Percentiles rank a stretch among this genome's conserved stretches.
Conservation (phyloP, 139 green algal species). For the Coelastrella sp. region DNA sequence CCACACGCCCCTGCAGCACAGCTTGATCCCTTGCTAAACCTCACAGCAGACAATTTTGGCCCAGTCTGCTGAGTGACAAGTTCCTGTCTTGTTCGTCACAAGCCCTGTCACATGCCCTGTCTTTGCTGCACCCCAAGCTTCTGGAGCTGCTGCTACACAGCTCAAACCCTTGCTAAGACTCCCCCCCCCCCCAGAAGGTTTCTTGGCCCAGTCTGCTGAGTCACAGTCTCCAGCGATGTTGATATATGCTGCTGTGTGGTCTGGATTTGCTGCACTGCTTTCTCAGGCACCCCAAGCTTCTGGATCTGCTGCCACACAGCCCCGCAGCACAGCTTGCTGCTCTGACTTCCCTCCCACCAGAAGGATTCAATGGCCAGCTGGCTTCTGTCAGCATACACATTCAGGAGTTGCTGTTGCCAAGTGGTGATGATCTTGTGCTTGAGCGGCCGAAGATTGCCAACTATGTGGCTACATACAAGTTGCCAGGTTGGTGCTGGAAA, state of each 20-base stretch:
- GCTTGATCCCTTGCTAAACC: too few species aligned
- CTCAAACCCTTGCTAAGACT: too few species aligned
- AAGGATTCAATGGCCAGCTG: conserved; percentile 53
- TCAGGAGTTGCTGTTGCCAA: conserved; percentile 57
- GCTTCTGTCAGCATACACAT: conserved; percentile 55
- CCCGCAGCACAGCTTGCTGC: not conserved
- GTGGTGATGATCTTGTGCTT: conserved; percentile 33
- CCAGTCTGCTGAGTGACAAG: too few species aligned
- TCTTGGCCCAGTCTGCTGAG: too few species aligned
- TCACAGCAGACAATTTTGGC: too few species aligned
- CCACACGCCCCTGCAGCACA: too few species aligned
- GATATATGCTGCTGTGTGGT: not conserved
- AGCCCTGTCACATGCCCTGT: too few species aligned
- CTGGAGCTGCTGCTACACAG: too few species aligned
- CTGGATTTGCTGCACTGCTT: not conserved
- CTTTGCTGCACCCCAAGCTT: too few species aligned
- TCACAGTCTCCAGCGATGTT: too few species aligned
- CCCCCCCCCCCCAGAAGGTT: too few species aligned
- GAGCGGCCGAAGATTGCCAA: conserved; percentile 47
- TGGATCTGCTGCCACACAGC: conserved; percentile 18
- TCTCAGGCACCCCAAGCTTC: conserved; percentile 28
- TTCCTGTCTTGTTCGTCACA: too few species aligned
- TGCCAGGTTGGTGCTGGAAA: conserved; percentile 46
- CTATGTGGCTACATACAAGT: conserved; percentile 58
- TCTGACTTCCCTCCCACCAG: not conserved